Evolutionary conservation across 148 eudicot genomes (phyloP).

Genomic region (Spergularia bocconei): DNA sequence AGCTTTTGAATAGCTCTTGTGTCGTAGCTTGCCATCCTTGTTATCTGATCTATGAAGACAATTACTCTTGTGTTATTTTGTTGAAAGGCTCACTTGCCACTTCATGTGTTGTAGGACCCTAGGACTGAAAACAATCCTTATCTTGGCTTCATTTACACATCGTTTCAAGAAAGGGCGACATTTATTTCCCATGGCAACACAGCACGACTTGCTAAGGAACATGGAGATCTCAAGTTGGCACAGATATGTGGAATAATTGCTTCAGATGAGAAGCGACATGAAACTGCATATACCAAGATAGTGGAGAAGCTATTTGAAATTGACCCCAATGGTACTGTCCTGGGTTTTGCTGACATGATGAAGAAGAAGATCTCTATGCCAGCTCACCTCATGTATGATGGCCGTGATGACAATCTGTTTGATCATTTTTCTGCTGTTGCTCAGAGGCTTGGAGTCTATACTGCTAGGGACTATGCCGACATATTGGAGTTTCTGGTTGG

Average conservation of each 20-base stretch:
- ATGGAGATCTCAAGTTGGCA: constrained; percentile 56
- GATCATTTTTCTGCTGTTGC: constrained; percentile 61
- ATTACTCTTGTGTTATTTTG: neutral
- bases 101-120: constrained; percentile 36
- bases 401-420: constrained; percentile 48
- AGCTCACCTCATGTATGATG: constrained; percentile 65
- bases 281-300: constrained; percentile 31
- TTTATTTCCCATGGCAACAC: constrained; percentile 9
- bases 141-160: constrained; percentile 59
- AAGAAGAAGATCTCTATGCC: constrained; percentile 67
- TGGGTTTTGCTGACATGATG: constrained; percentile 69
- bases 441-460: constrained; percentile 55
- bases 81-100: neutral
- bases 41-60: no score
- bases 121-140: constrained; percentile 55
- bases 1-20: no score
- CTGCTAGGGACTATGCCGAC: constrained; percentile 56
- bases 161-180: constrained; percentile 22
- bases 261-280: constrained; percentile 68
- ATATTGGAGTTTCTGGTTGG: constrained; percentile 51
- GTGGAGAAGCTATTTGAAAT: constrained; percentile 54
- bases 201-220: constrained; percentile 55
- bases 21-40: no score
- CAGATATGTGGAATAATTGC: constrained; percentile 65
- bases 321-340: constrained; percentile 55